Evolutionary conservation across 2,329 filamentous ascomycete genomes (phyloP).

Genomic region (Scedosporium aurantiacum): DNA sequence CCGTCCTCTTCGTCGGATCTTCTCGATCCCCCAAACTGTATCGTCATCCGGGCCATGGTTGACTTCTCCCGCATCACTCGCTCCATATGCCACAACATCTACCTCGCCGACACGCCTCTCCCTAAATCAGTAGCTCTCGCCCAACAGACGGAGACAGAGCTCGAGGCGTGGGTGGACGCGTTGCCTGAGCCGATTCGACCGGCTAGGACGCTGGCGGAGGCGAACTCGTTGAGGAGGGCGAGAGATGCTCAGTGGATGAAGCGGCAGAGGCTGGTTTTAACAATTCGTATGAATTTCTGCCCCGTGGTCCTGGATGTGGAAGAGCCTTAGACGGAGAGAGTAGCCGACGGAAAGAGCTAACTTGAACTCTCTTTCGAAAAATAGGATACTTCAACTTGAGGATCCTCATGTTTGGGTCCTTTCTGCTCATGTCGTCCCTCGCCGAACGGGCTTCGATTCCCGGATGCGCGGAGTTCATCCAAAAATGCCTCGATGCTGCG

Average conservation of each 20-base stretch:
- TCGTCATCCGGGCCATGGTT: slow-evolving; percentile 18
- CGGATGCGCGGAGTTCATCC: slow-evolving; percentile 11
- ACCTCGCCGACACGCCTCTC: slow-evolving; percentile 13
- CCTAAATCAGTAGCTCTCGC: slow-evolving; percentile 13
- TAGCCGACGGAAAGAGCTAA: too few species aligned
- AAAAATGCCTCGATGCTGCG: slow-evolving; percentile 16
- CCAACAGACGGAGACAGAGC: slow-evolving; percentile 14
- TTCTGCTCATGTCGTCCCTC: slow-evolving; percentile 13
- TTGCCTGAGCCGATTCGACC: slow-evolving; percentile 15
- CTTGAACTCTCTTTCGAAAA: too few species aligned
- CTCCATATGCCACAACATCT: slow-evolving; percentile 15
- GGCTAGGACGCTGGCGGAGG: slow-evolving; percentile 6
- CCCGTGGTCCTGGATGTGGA: too few species aligned
- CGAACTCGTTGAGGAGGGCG: slow-evolving; percentile 12
- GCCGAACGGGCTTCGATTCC: slow-evolving; percentile 12
- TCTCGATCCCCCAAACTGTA: slow-evolving; percentile 16
- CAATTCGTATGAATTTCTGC: slow-evolving; percentile 11
- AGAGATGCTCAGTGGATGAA: slow-evolving; percentile 17
- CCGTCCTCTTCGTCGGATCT: not conserved
- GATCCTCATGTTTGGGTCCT: slow-evolving; percentile 17
- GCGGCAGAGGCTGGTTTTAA: slow-evolving; percentile 16
- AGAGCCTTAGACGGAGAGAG: too few species aligned
- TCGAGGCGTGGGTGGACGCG: slow-evolving; percentile 14
- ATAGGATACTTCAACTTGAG: slow-evolving; percentile 17
- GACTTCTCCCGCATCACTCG: slow-evolving; percentile 17